These are phyloP conservation scores for Dalbergia cultrata DNA, from an alignment of 306 rosid genomes.

Conservation along the genomic window DNA sequence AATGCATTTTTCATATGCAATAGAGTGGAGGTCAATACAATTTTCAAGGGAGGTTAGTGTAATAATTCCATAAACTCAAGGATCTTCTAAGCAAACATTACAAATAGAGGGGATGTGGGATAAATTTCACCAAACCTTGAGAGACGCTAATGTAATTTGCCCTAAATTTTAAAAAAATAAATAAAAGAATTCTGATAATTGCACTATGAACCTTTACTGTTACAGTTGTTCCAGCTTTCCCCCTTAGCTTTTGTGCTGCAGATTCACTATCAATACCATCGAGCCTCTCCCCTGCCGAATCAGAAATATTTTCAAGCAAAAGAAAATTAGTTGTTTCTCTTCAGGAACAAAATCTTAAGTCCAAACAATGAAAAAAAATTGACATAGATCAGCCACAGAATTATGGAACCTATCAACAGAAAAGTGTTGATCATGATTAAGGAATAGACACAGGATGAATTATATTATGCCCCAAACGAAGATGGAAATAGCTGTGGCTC, in stretches of 20 bases:
- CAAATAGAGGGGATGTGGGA: no score
- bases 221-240: constrained; percentile 88
- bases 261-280: constrained; percentile 83
- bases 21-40: no score
- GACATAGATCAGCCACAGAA: not conserved
- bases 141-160: no score
- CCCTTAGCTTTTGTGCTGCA: constrained; percentile 90
- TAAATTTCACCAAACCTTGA: no score
- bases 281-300: constrained; percentile 74
- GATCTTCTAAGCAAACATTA: no score
- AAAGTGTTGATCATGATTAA: not conserved
- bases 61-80: no score
- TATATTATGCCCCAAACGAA: constrained; percentile 3
- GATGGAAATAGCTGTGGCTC: not conserved
- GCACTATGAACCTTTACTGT: constrained; percentile 73
- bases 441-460: constrained; percentile 14
- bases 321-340: constrained; percentile 19
- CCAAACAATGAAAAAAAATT: not conserved
- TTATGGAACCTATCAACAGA: not conserved
- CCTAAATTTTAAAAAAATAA: not conserved
- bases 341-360: not conserved
- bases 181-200: constrained; percentile 37
- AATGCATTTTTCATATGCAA: no score
- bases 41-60: no score
- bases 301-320: constrained; percentile 38